phyloP scores from a whole-genome alignment of 2,329 filamentous ascomycete species.

The Exutisphaerella laricina region DNA sequence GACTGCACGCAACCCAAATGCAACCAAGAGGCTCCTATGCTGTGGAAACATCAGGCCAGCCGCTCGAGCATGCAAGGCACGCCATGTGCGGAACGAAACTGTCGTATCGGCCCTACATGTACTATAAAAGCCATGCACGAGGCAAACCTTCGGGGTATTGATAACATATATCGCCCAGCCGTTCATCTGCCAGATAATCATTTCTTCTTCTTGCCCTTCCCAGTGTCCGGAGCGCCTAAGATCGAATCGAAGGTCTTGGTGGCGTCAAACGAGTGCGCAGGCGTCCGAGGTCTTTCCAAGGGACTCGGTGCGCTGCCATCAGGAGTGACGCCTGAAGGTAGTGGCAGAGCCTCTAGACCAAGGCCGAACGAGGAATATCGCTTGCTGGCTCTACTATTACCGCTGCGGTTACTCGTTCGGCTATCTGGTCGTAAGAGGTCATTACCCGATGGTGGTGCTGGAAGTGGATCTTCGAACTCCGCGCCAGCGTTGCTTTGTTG shows the following conservation, averaged over 20 bases:
- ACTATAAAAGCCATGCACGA: not conserved
- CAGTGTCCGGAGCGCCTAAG: conserved; percentile 28
- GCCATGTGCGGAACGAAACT: no score
- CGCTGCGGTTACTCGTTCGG: conserved; percentile 13
- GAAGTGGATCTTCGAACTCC: conserved; percentile 13
- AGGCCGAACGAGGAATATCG: conserved; percentile 42
- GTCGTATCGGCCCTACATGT: no score
- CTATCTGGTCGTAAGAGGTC: conserved; percentile 18
- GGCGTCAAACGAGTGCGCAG: conserved; percentile 30
- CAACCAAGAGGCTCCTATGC: no score
- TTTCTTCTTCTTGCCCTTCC: conserved; percentile 29
- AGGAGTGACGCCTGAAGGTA: conserved; percentile 41
- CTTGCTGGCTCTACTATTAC: conserved; percentile 24
- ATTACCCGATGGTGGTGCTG: conserved; percentile 18
- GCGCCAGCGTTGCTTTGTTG: conserved; percentile 10
- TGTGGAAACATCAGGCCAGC: not conserved
- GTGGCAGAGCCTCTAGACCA: conserved; percentile 43
- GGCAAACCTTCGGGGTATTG: not conserved
- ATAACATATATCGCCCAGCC: not conserved
- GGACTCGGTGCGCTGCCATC: conserved; percentile 23
- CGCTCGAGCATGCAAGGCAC: conserved; percentile 11
- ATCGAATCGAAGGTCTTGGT: conserved; percentile 48
- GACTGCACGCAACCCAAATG: conserved; percentile 4
- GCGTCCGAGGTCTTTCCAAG: conserved; percentile 27
- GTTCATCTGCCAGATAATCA: conserved; percentile 11